Conservation (phyloP, 1,284 basidiomycete genomes). For the Marasmius tenuissimus region DNA sequence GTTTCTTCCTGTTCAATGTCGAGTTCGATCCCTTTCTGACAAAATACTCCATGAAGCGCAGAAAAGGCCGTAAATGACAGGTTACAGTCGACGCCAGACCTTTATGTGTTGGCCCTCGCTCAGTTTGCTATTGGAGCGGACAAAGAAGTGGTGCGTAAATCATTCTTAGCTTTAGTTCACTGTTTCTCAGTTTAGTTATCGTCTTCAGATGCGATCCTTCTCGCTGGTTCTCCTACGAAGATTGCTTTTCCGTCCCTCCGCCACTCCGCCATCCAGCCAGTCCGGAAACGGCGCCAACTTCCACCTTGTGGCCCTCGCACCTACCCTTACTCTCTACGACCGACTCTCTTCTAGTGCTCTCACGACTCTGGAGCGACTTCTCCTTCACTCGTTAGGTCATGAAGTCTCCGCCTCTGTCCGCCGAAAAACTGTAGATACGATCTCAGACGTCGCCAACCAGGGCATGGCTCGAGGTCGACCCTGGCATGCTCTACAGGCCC, state of each 20-base stretch:
- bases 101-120: conserved; percentile 71
- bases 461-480: conserved; percentile 71
- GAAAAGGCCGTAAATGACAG: conserved; percentile 79
- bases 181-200: not conserved
- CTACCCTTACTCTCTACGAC: conserved; percentile 60
- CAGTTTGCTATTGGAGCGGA: conserved; percentile 74
- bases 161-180: not conserved
- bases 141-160: conserved; percentile 63
- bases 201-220: conserved; percentile 73
- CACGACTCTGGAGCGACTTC: conserved; percentile 64
- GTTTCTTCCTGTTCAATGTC: too few species aligned
- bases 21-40: too few species aligned
- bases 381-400: conserved; percentile 64
- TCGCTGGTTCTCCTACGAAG: conserved; percentile 75
- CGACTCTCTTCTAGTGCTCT: conserved; percentile 66
- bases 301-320: too few species aligned
- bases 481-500: conserved; percentile 76
- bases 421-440: conserved; percentile 71
- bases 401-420: conserved; percentile 58
- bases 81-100: conserved; percentile 70
- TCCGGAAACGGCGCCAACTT: too few species aligned
- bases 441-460: conserved; percentile 71
- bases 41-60: conserved; percentile 37
- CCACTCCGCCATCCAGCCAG: conserved; percentile 22
- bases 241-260: conserved; percentile 60